These are phyloP conservation scores for Bassia scoparia DNA, from an alignment of 148 eudicot species.

Conservation along the genomic window DNA sequence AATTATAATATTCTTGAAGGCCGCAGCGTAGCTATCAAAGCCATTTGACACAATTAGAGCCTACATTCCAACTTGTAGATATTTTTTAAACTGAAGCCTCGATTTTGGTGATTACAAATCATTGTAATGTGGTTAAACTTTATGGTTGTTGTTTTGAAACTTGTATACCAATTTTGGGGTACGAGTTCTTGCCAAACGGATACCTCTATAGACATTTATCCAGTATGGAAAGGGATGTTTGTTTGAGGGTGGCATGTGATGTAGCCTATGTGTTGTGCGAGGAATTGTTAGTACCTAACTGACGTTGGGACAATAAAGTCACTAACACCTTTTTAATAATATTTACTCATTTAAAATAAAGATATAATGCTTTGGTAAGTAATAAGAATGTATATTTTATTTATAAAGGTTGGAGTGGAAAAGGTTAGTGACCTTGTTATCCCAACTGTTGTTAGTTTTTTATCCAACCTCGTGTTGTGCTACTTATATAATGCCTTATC, in stretches of 20 bases:
- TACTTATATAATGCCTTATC: constrained; percentile 35
- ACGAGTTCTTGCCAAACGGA: constrained; percentile 13
- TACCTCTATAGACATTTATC: constrained; percentile 12
- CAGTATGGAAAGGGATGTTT: constrained; percentile 20
- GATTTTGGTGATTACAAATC: constrained; percentile 9
- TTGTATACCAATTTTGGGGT: constrained; percentile 24
- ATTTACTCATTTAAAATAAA: no score
- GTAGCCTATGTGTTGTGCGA: constrained; percentile 33
- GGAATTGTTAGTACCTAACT: no score
- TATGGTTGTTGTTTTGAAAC: constrained; percentile 38
- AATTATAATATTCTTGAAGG: constrained; percentile 17
- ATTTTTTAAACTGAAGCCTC: constrained; percentile 24
- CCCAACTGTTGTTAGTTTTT: no score
- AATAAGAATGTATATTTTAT: no score
- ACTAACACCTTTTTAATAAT: no score
- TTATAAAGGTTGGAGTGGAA: no score
- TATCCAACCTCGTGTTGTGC: no score
- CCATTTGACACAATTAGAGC: background rate
- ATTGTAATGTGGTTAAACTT: constrained; percentile 17
- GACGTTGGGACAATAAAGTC: no score
- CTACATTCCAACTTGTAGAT: background rate
- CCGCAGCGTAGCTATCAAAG: constrained; percentile 16
- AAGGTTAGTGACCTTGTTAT: no score
- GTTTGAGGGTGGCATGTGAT: constrained; percentile 24
- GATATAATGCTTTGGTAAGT: no score